Conservation (phyloP, 208 protist species). For the Leishmania major region DNA sequence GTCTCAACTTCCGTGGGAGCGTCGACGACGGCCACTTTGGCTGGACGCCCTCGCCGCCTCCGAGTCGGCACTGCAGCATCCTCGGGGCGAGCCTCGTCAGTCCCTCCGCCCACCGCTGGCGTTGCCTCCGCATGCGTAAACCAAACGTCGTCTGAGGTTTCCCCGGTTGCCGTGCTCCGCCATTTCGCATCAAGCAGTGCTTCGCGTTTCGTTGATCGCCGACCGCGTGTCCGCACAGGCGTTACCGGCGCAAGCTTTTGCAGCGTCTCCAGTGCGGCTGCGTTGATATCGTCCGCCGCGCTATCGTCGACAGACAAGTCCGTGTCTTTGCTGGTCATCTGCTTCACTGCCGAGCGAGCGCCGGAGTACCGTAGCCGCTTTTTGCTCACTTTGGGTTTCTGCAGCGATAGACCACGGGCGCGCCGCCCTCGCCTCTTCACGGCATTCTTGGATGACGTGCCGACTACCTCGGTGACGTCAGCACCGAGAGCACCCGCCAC, state of each 20-base stretch:
- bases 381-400: neutral
- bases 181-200: neutral
- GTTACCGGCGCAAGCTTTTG: neutral
- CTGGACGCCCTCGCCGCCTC: neutral
- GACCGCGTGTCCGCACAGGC: slow-evolving; percentile 1
- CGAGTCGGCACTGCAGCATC: neutral
- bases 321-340: neutral
- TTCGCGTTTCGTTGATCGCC: neutral
- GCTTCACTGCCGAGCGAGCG: neutral
- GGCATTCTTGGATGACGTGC: neutral
- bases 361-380: neutral
- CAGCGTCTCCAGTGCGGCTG: neutral
- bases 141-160: slow-evolving; percentile 9
- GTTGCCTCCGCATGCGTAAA: neutral
- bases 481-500: neutral
- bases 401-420: neutral
- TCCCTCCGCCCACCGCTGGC: neutral
- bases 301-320: neutral
- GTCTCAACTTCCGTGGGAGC: neutral
- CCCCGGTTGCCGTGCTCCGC: neutral
- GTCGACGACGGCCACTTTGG: neutral
- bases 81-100: neutral
- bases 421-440: neutral
- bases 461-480: neutral
- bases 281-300: slow-evolving; percentile 1